Evolutionary conservation across 208 protist species (phyloP).

Genomic region (Leishmania lainsoni): DNA sequence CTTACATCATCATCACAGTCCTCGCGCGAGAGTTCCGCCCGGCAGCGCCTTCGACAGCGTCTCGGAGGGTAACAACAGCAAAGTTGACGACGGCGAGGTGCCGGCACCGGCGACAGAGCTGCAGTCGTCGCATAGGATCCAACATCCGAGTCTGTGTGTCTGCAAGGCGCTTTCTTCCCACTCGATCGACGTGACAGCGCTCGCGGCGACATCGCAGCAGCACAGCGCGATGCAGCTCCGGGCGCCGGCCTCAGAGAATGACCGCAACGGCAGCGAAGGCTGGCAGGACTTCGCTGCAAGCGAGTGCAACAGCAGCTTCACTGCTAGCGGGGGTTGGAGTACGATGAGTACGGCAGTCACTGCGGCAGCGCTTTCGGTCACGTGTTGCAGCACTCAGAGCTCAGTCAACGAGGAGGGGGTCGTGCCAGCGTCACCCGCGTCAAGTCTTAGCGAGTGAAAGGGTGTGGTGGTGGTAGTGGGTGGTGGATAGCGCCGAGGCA

Average conservation of each 20-base stretch:
- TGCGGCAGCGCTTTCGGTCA: neutral
- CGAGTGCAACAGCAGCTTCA: slow-evolving; percentile 6
- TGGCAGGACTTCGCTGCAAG: neutral
- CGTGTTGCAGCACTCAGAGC: slow-evolving; percentile 7
- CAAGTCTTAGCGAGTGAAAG: slow-evolving; percentile 12
- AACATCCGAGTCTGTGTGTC: neutral
- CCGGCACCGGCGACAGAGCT: neutral
- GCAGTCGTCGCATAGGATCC: neutral
- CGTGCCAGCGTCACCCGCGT: neutral
- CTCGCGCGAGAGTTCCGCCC: neutral
- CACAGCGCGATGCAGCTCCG: too few relatives aligned
- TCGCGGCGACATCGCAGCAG: neutral
- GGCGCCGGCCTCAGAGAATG: neutral
- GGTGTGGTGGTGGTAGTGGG: neutral
- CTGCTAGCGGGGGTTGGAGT: neutral
- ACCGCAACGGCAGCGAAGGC: neutral
- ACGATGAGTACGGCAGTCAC: slow-evolving; percentile 7
- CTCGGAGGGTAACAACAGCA: slow-evolving; percentile 2
- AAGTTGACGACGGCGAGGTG: neutral
- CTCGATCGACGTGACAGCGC: neutral
- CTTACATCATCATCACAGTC: neutral
- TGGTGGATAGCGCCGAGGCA: neutral
- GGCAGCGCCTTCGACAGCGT: slow-evolving; percentile 17
- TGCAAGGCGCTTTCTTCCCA: neutral
- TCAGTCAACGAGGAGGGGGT: slow-evolving; percentile 14